Evolutionary conservation across 73 alveolate genomes (phyloP), one percentile per base, ranked within the genome.

Genomic region (Paramecium sonneborni): DNA sequence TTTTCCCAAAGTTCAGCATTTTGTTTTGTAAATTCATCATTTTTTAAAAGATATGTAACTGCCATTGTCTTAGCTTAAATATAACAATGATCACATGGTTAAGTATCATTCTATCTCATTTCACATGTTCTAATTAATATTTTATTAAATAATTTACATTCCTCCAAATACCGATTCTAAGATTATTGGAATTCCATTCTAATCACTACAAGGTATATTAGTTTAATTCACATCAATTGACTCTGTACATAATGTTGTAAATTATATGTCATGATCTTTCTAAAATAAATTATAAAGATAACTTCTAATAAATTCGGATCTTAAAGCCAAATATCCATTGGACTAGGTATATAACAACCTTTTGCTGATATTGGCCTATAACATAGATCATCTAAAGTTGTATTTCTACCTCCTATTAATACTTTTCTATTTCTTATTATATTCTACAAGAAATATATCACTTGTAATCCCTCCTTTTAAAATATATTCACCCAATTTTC

Each of bases 251-350:
- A 95, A 95, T 21, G 99, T 96, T 32, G 96, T 95, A 26, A 43
- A 68, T 82, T 97, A 95, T 6, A 97, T 94, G 39, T 96, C 97
- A 28, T 69, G 69, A 82, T 89, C 96, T 23, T 85, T 86, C 56
- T 92, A 68, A 6, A n/a, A n/a, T n/a, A n/a, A n/a, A n/a, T n/a
- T n/a, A n/a, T n/a, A n/a, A n/a, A n/a, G n/a, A 52, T 14, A 18
- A 52, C 68, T 43, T 88, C 95, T 70, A 97, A 72, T 26, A 56
- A 74, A 24, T 93, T 92, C 12, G 93, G 92, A 94, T 97, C 95
- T 92, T 93, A 95, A 57, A 97, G 85, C 99, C 99, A 97, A 43
- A 93, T 97, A 46, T 95, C 98, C 98, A 96, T 96, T 3, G 99
- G 99, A 10, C 99, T 96, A 7, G 99, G 94, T 32, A 97, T 94